Percentiles rank a stretch among this genome's conserved stretches.
Evolutionary conservation across 805 yeast genomes (phyloP).

Genomic region (Candida nanaspora): DNA sequence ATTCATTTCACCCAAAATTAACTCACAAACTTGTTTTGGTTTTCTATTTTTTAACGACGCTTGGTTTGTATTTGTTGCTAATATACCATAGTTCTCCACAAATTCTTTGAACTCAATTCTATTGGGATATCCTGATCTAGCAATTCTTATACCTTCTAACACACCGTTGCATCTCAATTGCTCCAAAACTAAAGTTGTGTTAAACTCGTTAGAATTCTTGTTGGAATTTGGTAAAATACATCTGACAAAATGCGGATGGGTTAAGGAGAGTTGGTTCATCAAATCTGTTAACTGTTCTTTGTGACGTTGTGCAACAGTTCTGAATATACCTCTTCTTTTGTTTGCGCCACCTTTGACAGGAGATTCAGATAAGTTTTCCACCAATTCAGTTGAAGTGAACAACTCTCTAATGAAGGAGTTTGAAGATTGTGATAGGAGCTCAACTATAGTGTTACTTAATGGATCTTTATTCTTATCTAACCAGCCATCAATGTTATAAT

Average conservation of each 20-base stretch:
- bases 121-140: conserved; percentile 96
- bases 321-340: conserved; percentile 32
- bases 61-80: conserved; percentile 40
- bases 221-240: conserved; percentile 86
- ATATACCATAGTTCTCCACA: conserved; percentile 63
- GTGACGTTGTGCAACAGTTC: conserved; percentile 85
- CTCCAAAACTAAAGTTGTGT: conserved; percentile 69
- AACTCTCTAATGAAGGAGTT: conserved; percentile 50
- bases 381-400: conserved; percentile 29
- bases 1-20: conserved; percentile 54
- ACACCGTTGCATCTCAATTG: conserved; percentile 97
- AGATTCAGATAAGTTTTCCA: conserved; percentile 21
- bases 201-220: conserved; percentile 65
- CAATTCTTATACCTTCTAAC: conserved; percentile 93
- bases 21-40: conserved; percentile 61
- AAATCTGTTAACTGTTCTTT: conserved; percentile 72
- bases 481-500: conserved; percentile 90
- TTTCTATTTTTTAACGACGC: conserved; percentile 24
- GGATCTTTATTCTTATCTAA: conserved; percentile 93
- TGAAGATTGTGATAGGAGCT: conserved; percentile 49
- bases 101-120: conserved; percentile 80
- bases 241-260: conserved; percentile 95
- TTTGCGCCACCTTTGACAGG: conserved; percentile 21
- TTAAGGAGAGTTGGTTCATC: conserved; percentile 64
- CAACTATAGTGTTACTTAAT: conserved; percentile 64